Percentiles rank a stretch among this genome's conserved stretches.
phyloP scores from a whole-genome alignment of 768 basidiomycete genomes.

The Asterophora parasitica region DNA sequence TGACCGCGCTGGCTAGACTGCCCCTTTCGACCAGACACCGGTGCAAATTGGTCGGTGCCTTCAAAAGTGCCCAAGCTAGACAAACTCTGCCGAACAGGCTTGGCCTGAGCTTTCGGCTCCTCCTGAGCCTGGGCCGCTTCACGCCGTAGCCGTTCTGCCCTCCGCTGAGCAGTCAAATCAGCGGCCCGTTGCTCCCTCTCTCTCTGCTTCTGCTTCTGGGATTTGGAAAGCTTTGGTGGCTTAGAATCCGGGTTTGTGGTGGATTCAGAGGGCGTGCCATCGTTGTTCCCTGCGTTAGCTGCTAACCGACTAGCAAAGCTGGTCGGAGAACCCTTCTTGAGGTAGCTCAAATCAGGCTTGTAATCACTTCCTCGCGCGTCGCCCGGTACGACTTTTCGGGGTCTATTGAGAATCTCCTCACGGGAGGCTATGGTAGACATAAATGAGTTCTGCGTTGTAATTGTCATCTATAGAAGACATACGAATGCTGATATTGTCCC shows the following conservation, averaged over 20 bases:
- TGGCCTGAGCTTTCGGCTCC: not conserved
- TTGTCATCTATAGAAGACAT: slow-evolving; percentile 13
- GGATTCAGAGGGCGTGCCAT: not conserved
- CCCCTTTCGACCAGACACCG: not conserved
- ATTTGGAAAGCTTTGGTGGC: not conserved
- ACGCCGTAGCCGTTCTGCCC: slow-evolving; percentile 19
- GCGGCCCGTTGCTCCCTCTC: slow-evolving; percentile 3
- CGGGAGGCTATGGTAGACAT: slow-evolving; percentile 9
- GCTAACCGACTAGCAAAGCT: slow-evolving; percentile 21
- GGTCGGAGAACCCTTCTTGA: slow-evolving; percentile 18
- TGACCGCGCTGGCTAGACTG: not conserved
- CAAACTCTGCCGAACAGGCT: not conserved
- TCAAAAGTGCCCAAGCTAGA: not conserved
- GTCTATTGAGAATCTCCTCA: slow-evolving; percentile 14
- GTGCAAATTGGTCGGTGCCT: not conserved
- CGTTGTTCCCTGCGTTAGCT: slow-evolving; percentile 8
- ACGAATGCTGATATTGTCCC: slow-evolving; percentile 31
- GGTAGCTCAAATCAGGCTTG: slow-evolving; percentile 26
- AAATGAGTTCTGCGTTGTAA: not conserved
- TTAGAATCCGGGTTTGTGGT: not conserved
- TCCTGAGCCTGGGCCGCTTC: slow-evolving; percentile 6
- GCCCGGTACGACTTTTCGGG: not conserved
- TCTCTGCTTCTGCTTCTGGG: not conserved
- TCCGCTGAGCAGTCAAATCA: slow-evolving; percentile 15
- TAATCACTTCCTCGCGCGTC: not conserved